Evolutionary conservation across 139 green algal species (phyloP).

Genomic region (Chlamydomonas sp.): DNA sequence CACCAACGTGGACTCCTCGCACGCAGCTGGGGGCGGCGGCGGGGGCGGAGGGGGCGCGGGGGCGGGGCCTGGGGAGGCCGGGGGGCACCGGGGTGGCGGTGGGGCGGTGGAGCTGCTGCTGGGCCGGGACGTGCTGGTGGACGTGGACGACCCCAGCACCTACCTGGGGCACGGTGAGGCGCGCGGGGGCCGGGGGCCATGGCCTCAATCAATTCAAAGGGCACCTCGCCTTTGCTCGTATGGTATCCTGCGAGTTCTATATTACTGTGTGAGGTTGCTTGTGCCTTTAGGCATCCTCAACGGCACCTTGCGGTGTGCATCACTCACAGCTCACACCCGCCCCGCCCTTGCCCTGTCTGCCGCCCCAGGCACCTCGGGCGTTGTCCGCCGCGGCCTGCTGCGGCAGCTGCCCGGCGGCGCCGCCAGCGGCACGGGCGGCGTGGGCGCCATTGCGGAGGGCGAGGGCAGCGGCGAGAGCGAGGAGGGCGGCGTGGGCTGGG

Average conservation of each 20-base stretch:
- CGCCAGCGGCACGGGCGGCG: too few species aligned
- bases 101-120: conserved; percentile 8
- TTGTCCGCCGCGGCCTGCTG: conserved; percentile 14
- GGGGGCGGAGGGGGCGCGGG: background rate
- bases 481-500: background rate
- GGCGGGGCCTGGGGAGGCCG: background rate
- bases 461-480: too few species aligned
- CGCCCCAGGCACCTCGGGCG: conserved; percentile 27
- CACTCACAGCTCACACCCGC: too few species aligned
- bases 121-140: conserved; percentile 29
- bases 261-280: background rate
- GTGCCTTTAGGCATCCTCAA: background rate
- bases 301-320: background rate
- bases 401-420: background rate
- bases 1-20: too few species aligned
- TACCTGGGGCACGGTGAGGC: conserved; percentile 28
- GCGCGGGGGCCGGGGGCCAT: background rate
- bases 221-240: too few species aligned
- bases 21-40: background rate
- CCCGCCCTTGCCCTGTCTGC: background rate
- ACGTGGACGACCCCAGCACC: conserved; percentile 15
- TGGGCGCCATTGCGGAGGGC: too few species aligned
- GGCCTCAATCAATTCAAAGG: too few species aligned
- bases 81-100: background rate
- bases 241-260: too few species aligned